Evolutionary conservation across 305 asterid genomes (phyloP).

Genomic region (Fraxinus albicans): DNA sequence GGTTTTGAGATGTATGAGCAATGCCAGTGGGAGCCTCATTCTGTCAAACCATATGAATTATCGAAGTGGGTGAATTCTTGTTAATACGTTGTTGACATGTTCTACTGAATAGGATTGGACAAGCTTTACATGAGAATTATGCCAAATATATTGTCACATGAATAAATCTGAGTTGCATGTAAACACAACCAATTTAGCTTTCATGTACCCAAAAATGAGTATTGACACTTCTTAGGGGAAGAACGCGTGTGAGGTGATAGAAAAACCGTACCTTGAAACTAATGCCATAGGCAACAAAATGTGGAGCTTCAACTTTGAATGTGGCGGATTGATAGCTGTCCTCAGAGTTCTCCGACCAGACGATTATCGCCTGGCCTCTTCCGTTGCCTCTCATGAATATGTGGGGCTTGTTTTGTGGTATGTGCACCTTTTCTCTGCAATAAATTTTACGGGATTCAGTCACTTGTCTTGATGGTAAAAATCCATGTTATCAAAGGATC

Average conservation of each 20-base stretch:
- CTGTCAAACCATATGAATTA: slow-evolving; percentile 27
- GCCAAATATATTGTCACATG: not conserved
- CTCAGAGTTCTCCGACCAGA: slow-evolving; percentile 53
- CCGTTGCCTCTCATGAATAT: slow-evolving; percentile 81
- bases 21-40: slow-evolving; percentile 50
- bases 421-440: slow-evolving; percentile 64
- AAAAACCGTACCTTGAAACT: slow-evolving; percentile 59
- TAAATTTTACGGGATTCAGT: not conserved
- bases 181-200: not conserved
- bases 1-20: slow-evolving; percentile 32
- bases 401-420: slow-evolving; percentile 58
- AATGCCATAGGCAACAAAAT: slow-evolving; percentile 77
- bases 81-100: not conserved
- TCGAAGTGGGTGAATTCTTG: not conserved
- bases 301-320: slow-evolving; percentile 61
- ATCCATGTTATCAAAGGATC: not conserved
- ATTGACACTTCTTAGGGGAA: not conserved
- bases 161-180: not conserved
- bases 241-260: not conserved
- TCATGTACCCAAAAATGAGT: not conserved
- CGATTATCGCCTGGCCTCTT: slow-evolving; percentile 56
- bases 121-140: not conserved
- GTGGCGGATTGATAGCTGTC: slow-evolving; percentile 54
- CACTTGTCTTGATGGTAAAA: not conserved
- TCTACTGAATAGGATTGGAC: not conserved